Percentiles rank a stretch among this genome's conserved stretches.
These are phyloP conservation scores for Zizania palustris DNA, from an alignment of 202 grass and related monocot species.

Conservation along the genomic window DNA sequence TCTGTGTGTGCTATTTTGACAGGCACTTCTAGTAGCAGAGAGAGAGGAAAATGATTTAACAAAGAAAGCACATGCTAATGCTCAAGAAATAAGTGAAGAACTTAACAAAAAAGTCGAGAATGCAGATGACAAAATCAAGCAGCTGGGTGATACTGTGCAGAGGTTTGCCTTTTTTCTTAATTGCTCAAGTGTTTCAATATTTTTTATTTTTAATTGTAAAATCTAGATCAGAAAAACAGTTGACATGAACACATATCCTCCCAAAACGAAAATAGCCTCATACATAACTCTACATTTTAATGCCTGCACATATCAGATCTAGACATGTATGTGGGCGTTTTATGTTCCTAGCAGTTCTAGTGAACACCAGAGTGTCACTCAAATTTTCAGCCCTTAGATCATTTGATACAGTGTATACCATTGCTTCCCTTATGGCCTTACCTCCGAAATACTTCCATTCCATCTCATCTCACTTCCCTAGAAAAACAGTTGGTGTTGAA, in stretches of 20 bases:
- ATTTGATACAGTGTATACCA: conserved; percentile 2
- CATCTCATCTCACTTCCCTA: conserved; percentile 1
- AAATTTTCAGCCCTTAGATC: conserved; percentile 4
- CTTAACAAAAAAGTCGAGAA: conserved; percentile 56
- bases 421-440: not conserved
- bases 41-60: conserved; percentile 55
- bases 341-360: conserved; percentile 1
- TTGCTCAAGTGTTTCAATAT: conserved; percentile 25
- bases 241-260: conserved; percentile 2
- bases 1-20: conserved; percentile 28
- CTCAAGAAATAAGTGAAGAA: conserved; percentile 70
- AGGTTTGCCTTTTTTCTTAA: conserved; percentile 56
- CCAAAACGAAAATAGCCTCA: conserved; percentile 13
- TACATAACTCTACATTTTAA: conserved; percentile 11
- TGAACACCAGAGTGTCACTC: not conserved
- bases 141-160: conserved; percentile 59
- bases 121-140: conserved; percentile 55
- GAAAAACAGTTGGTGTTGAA: conserved; percentile 8
- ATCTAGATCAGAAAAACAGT: not conserved
- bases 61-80: conserved; percentile 51
- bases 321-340: conserved; percentile 11
- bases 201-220: conserved; percentile 25
- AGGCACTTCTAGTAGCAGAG: conserved; percentile 54
- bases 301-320: not conserved
- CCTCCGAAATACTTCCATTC: not conserved